These are phyloP conservation scores for Monilinia aucupariae DNA, from an alignment of 2,329 filamentous ascomycete species.

Conservation along the genomic window DNA sequence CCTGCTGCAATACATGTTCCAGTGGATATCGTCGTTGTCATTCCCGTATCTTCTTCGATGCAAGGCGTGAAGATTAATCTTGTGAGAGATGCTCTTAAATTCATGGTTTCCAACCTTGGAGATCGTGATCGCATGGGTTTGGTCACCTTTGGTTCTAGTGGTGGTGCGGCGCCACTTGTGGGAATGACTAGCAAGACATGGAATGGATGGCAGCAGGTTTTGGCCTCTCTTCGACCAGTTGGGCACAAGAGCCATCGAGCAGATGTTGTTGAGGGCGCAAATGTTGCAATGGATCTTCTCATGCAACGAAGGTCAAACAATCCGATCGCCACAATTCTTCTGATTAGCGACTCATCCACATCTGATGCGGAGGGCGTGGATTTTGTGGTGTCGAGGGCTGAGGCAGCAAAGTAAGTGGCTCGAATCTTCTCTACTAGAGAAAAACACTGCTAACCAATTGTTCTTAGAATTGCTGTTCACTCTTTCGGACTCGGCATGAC, in stretches of 20 bases:
- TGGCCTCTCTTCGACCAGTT: constrained; percentile 84
- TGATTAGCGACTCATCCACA: constrained; percentile 95
- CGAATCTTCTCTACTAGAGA: background rate
- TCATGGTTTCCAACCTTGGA: constrained; percentile 83
- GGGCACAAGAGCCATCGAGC: constrained; percentile 95
- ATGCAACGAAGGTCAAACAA: constrained; percentile 98
- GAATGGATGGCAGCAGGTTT: constrained; percentile 82
- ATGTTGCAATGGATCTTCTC: constrained; percentile 94
- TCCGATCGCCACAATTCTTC: constrained; percentile 86
- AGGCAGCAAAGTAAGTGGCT: constrained; percentile 80
- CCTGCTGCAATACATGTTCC: constrained; percentile 66
- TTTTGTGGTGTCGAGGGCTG: constrained; percentile 92
- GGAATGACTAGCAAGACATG: constrained; percentile 96
- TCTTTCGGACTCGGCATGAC: constrained; percentile 95
- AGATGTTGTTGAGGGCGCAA: constrained; percentile 94
- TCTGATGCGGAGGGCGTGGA: constrained; percentile 93
- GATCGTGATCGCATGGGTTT: constrained; percentile 94
- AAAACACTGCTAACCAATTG: constrained; percentile 28
- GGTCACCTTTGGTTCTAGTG: constrained; percentile 92
- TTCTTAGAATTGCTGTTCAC: constrained; percentile 75
- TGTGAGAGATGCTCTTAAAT: constrained; percentile 83
- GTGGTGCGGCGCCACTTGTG: constrained; percentile 89
- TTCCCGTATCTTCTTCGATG: constrained; percentile 97
- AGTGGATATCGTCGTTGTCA: constrained; percentile 91
- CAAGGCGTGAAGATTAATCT: constrained; percentile 98